Evolutionary conservation across 2,329 filamentous ascomycete species (phyloP), one percentile per base, ranked within the genome.

Genomic region (Alternaria infectoria): DNA sequence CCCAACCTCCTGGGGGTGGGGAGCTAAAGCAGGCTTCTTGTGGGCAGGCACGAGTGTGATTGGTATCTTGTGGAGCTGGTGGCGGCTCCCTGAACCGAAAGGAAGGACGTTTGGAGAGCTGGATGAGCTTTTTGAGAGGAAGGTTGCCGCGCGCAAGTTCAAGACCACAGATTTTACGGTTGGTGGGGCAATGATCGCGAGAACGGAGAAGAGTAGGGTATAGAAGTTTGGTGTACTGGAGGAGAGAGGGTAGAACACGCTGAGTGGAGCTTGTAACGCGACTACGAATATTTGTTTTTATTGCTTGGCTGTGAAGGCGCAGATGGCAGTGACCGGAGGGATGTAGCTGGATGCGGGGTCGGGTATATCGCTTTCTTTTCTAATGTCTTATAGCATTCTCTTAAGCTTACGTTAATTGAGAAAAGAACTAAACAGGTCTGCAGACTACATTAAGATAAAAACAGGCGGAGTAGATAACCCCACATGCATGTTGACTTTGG

Each of bases 21-120:
- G 88, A 58, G 94, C 93, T 78, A 94, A 87, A 71, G 86, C 92
- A 0, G 93, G 92, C 19, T 96, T 96, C 81, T 94, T 96, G 83
- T 92, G 93, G 91, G 89, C 88, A 13, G 91, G 89, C 1, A 89
- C 91, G 45, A 92, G 90, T 77, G 90, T 92, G 79, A 77, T 89
- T 43, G 93, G 90, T 81, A 86, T 92, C 69, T 79, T 93, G 9
- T 96, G 93, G 82, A 89, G 89, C 0, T 93, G 88, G 76, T 93
- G 92, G 82, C 86, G 91, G 5, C 83, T 94, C 0, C 93, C 93
- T 0, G 93, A 96, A 76, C 92, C 93, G 0, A 84, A 83, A 2
- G 92, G 91, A 5, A 87, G 92, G 28, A 91, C 91, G 0, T 96
- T 93, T 76, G 92, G 91, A 6, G 92, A 97, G 81, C 82, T 97